Base-by-base conservation (phyloP, 1,139 yeast species). In the Taphrina sp. region DNA sequence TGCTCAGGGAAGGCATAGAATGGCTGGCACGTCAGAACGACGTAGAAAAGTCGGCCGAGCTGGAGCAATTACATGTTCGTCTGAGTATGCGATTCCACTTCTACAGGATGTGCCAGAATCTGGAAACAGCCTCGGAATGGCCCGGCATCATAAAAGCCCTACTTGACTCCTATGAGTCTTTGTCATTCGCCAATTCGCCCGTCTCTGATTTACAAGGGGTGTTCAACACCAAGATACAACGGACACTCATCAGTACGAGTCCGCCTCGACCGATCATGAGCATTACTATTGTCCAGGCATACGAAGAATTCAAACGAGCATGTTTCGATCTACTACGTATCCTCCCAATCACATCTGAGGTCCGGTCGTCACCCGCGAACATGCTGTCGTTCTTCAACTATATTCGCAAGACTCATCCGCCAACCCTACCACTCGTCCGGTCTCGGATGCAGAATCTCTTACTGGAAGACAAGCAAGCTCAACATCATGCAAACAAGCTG, bases 201-300 rank as follows among this genome's bases (percentile, higher is more conserved):
- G 34, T 31, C 14, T 19, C 10, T 12, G 24, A 17, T 14, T 35
- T 51, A 16, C 43, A 42, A 17, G 52, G 35, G 14, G 35, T 39
- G 3, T 45, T 41, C 52, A 43, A 39, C 26, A 42, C 56, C 17
- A 23, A 33, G 20, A 24, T 56, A 8, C 58, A 56, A 36, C 44
- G 56, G 2, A 42, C 39, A 36, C 44, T 56, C 17, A 45, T 42
- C 26, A 56, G 56, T 29, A 42, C 51, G 3, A 56, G 46, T 33
- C 58, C 58, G 8, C 58, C 58, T 26, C 38, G 58, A 10, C 58
- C 55, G 17, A 56, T 56, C 35, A 42, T 56, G 33, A 41, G 46
- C 29, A 31, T 49, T 39, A 36, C 58, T 2, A 31, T 37, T 12
- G 39, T 28, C 12, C 39, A 44, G n/a, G 58, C 52, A n/a, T 34